Base-by-base conservation (phyloP, 2,329 filamentous ascomycete species). In the Xylariaceae sp. region DNA sequence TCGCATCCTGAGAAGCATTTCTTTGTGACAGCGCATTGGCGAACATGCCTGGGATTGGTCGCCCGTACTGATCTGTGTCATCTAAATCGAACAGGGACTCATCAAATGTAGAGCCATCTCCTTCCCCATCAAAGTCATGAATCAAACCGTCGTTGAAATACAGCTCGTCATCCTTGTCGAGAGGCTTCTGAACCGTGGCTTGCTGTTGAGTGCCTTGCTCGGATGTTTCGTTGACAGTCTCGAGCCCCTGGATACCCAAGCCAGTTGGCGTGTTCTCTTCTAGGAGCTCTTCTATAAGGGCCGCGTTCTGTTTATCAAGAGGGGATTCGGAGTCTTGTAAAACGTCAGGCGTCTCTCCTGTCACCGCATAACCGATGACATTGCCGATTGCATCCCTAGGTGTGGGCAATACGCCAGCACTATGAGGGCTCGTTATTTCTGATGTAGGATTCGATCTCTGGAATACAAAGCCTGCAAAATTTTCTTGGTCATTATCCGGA, bases 61-160 rank as follows among this genome's bases (percentile, higher is more conserved):
- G 77, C 16, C 85, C 85, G 66, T 82, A 87, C 59, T 79, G 71
- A 70, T 88, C 81, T 14, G 85, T 85, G 65, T 88, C 85, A 49
- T 88, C 79, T 29, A 85, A 79, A 61, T 91, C 89, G 66, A 91
- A 91, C 14, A 90, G 80, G 5, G 86, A 88, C 69, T 91, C 89
- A 58, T 91, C 88, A 68, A 91, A 90, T 1, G 81, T 77, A 0
- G 77, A 75, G 1, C 78, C 78, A 23, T 87, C 82, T 18, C 78
- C 79, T 55, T 81, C 77, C 2, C 79, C 74, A 48, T 78, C 77
- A 7, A 83, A 72, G 54, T 79, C 80, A 47, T 82, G 79, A 14
- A 81, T 78, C 62, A 85, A 72, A 2, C 86, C 87, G 66, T 86
- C 85, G 60, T 89, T 86, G 66, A 88, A 91, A 69, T 90, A 90